Conservation (phyloP, 1,284 basidiomycete species). For the Thecaphora thlaspeos region DNA sequence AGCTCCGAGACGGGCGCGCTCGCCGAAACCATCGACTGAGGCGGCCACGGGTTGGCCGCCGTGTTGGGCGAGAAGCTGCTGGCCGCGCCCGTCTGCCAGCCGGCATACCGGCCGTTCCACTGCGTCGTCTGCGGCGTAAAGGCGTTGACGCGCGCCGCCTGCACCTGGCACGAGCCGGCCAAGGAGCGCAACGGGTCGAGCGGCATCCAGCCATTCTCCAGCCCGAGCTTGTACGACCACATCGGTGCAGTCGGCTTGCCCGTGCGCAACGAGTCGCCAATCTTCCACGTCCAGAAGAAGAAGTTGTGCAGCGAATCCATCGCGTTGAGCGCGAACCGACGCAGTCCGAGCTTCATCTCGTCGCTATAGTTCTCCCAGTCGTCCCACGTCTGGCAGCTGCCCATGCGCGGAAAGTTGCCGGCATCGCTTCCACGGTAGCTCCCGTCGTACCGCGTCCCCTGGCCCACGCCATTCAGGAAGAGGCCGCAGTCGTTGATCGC, state of each 20-base stretch:
- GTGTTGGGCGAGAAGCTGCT: conserved; percentile 20
- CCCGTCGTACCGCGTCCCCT: conserved; percentile 77
- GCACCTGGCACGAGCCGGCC: conserved; percentile 20
- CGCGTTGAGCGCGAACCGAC: conserved; percentile 27
- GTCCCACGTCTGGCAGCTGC: conserved; percentile 34
- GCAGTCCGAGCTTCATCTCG: conserved; percentile 20
- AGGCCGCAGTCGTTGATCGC: conserved; percentile 82
- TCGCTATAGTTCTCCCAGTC: conserved; percentile 40
- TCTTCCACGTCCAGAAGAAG: conserved; percentile 79
- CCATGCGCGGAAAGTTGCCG: conserved; percentile 34
- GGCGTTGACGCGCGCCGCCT: conserved; percentile 10
- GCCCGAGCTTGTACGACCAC: conserved; percentile 56
- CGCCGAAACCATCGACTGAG: conserved; percentile 20
- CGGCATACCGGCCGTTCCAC: conserved; percentile 28
- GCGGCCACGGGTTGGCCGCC: conserved; percentile 30
- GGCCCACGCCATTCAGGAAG: conserved; percentile 67
- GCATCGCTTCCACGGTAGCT: conserved; percentile 59
- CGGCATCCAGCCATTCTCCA: conserved; percentile 53
- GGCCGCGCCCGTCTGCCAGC: conserved; percentile 40
- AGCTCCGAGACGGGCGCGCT: conserved; percentile 22
- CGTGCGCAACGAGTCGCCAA: conserved; percentile 51
- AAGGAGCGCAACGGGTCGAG: conserved; percentile 24
- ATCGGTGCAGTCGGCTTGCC: conserved; percentile 33
- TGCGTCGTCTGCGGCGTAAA: conserved; percentile 8
- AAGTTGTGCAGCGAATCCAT: conserved; percentile 48